phyloP scores from a whole-genome alignment of 495 filamentous ascomycete species.

The Penicillium samsonianum region DNA sequence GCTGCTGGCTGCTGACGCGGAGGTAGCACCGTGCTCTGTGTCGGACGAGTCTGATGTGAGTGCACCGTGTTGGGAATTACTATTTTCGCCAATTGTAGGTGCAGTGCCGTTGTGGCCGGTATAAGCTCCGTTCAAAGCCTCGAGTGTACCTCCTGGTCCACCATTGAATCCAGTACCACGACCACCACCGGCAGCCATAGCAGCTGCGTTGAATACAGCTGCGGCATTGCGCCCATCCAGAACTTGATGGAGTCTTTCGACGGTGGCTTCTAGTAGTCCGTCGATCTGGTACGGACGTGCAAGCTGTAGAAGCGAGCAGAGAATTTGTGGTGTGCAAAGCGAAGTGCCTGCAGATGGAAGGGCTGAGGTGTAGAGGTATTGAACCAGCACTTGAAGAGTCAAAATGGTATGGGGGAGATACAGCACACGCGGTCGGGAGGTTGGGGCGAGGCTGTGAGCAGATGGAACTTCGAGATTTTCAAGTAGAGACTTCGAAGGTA shows the following conservation, averaged over 20 bases:
- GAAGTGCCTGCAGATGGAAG: conserved; percentile 72
- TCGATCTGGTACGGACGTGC: conserved; percentile 91
- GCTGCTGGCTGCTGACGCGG: conserved; percentile 39
- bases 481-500: conserved; percentile 47
- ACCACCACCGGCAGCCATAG: conserved; percentile 96
- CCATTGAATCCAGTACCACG: conserved; percentile 59
- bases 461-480: conserved; percentile 47
- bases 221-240: conserved; percentile 93
- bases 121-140: conserved; percentile 44
- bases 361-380: conserved; percentile 90
- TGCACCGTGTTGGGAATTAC: conserved; percentile 32
- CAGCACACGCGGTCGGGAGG: conserved; percentile 75
- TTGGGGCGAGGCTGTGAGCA: conserved; percentile 61
- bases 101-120: conserved; percentile 23
- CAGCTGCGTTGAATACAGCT: conserved; percentile 95
- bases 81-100: conserved; percentile 22
- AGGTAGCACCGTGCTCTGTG: conserved; percentile 43
- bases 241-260: conserved; percentile 86
- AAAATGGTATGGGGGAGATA: conserved; percentile 91
- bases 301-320: conserved; percentile 92
- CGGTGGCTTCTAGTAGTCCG: conserved; percentile 85
- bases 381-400: conserved; percentile 81
- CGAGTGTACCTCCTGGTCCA: conserved; percentile 47
- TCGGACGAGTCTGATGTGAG: conserved; percentile 49
- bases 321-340: conserved; percentile 91